Base-by-base conservation (phyloP, 2,329 filamentous ascomycete species). In the Trichothecium sympodiale region DNA sequence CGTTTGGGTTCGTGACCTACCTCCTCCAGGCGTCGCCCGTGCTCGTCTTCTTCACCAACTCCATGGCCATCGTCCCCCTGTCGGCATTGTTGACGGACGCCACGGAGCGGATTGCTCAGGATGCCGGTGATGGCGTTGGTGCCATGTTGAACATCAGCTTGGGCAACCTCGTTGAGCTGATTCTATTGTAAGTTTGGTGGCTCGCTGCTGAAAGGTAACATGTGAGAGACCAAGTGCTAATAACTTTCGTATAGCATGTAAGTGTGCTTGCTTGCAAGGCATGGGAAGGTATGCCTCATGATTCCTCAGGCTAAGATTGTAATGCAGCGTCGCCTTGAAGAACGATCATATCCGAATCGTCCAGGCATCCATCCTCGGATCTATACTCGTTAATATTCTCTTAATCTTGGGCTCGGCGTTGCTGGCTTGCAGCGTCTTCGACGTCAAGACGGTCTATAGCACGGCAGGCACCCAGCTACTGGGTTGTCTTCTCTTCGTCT, bases 351-450 rank as follows among this genome's bases (percentile, higher is more conserved):
- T 86, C 33, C 67, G 74, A 18, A 80, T 87, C 40, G 82, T 87
- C 14, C 80, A 86, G 53, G 81, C 82, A 6, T 84, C 82, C 0
- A 64, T 87, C 29, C 64, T 87, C 13, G 83, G 82, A 15, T 86
- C 81, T 2, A 83, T 87, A 38, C 61, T 87, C n/a, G 78, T 83
- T 37, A 87, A 87, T 47, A 55, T 87, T 32, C 62, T 87, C 4
- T 64, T 85, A 29, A 85, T 86, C 44, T 63, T 87, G 33, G 82
- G 83, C 41, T 84, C 84, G 71, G 77, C 78, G 26, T 82, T 87
- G 44, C 56, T 85, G 2, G 61, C 81, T 5, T 80, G 80, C 42
- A 80, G 79, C 34, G 63, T 84, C 26, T 71, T 75, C 34, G 81
- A 73, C 50, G 69, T 74, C 46, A 80, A 85, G 53, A 77, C 82